Evolutionary conservation across 2,329 filamentous ascomycete species (phyloP).

Genomic region (Penicillium sp.): DNA sequence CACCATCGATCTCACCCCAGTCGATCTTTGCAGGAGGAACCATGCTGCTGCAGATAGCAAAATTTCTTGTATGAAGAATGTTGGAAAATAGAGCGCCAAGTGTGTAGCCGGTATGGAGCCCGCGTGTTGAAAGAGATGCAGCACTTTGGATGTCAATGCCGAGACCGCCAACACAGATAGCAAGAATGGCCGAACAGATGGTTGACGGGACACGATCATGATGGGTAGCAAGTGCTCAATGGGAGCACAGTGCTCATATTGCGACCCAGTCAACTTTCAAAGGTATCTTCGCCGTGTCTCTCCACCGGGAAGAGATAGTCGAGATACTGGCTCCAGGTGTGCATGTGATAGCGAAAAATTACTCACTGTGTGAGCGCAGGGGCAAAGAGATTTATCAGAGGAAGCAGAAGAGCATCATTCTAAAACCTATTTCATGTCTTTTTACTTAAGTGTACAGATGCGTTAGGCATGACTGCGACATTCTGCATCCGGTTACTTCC

Average conservation of each 20-base stretch:
- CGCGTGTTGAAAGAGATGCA: conserved; percentile 32
- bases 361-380: background rate
- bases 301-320: background rate
- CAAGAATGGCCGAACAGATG: conserved; percentile 27
- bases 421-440: background rate
- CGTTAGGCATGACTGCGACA: background rate
- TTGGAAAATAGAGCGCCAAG: conserved; percentile 34
- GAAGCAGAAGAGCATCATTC: background rate
- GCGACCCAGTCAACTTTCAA: background rate
- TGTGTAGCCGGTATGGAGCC: conserved; percentile 21
- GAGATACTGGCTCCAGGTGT: background rate
- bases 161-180: conserved; percentile 32
- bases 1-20: conserved; percentile 17
- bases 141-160: conserved; percentile 28
- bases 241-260: background rate
- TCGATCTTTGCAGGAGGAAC: conserved; percentile 26
- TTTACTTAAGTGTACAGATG: background rate
- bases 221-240: conserved; percentile 1
- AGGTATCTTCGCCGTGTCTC: background rate
- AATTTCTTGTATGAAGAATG: conserved; percentile 33
- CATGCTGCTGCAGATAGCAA: conserved; percentile 26
- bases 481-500: background rate
- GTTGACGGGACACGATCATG: conserved; percentile 28
- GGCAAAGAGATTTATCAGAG: background rate
- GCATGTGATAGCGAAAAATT: background rate